Percentiles rank a stretch among this genome's conserved stretches.
These are phyloP conservation scores for Rhodotorula sp. DNA, from an alignment of 1,284 basidiomycete species.

Conservation along the genomic window DNA sequence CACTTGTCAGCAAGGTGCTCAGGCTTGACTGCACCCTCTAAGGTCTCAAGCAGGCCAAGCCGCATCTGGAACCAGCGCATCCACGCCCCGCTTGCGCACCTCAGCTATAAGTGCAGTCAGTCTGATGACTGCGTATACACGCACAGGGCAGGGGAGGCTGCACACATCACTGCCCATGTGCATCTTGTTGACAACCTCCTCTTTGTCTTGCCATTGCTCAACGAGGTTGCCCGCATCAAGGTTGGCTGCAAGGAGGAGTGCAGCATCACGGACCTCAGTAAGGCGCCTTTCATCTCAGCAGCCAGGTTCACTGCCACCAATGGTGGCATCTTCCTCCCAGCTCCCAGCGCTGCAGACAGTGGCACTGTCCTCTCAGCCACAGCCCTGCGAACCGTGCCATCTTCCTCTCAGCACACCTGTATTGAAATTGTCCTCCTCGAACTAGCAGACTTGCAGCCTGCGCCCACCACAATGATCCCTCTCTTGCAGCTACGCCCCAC, in stretches of 20 bases:
- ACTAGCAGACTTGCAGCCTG: conserved; percentile 51
- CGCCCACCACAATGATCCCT: conserved; percentile 40
- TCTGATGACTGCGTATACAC: conserved; percentile 46
- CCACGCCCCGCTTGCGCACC: conserved; percentile 43
- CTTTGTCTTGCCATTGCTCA: conserved; percentile 38
- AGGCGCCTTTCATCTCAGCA: conserved; percentile 50
- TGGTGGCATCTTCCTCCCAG: too few species aligned
- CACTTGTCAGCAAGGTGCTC: too few species aligned
- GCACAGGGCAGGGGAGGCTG: not conserved
- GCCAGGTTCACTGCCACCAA: conserved; percentile 51
- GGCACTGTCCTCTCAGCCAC: too few species aligned
- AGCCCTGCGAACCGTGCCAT: conserved; percentile 47
- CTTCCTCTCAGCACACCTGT: conserved; percentile 50
- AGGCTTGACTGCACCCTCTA: not conserved
- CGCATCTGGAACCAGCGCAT: conserved; percentile 50
- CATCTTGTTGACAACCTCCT: conserved; percentile 52
- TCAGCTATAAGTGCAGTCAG: conserved; percentile 44
- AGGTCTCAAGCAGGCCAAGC: conserved; percentile 30
- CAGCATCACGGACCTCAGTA: too few species aligned
- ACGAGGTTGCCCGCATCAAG: conserved; percentile 44
- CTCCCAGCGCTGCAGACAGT: too few species aligned
- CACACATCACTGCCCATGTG: conserved; percentile 47
- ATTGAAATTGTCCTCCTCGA: conserved; percentile 51
- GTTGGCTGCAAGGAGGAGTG: conserved; percentile 50
- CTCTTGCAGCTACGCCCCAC: conserved; percentile 21